Conservation (phyloP, 257 asterid genomes). For the Ocimum tenuiflorum region DNA sequence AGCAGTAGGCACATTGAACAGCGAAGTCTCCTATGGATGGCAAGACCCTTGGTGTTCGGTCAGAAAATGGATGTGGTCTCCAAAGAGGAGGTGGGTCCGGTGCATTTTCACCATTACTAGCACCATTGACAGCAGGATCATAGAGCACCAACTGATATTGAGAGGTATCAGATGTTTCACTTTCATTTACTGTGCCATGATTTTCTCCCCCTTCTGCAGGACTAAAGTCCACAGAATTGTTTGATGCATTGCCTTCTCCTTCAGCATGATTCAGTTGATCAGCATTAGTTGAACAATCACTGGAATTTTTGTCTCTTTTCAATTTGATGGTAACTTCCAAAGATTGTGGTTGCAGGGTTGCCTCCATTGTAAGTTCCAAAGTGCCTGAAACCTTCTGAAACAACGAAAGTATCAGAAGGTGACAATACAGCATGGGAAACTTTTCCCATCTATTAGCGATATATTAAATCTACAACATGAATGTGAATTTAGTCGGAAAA, state of each 20-base stretch:
- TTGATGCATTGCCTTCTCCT: constrained; percentile 24
- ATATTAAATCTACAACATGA: background rate
- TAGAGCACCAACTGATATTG: constrained; percentile 73
- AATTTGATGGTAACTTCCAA: constrained; percentile 32
- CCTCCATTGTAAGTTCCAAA: constrained; percentile 23
- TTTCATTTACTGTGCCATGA: constrained; percentile 31
- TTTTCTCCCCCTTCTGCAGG: constrained; percentile 32
- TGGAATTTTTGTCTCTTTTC: constrained; percentile 26
- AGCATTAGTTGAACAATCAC: constrained; percentile 20
- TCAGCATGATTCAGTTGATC: constrained; percentile 23
- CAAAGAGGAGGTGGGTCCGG: constrained; percentile 23
- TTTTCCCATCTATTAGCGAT: background rate
- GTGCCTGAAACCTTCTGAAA: background rate
- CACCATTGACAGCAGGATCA: constrained; percentile 40
- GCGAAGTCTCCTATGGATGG: constrained; percentile 79
- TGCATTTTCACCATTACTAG: constrained; percentile 22
- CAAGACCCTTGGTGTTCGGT: constrained; percentile 43
- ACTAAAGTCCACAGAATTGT: constrained; percentile 20
- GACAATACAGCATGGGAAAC: background rate
- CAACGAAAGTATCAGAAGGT: background rate
- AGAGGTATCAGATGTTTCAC: constrained; percentile 41
- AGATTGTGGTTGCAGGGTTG: constrained; percentile 25
- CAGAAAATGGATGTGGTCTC: constrained; percentile 34
- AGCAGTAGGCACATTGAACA: constrained; percentile 68
- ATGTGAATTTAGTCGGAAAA: background rate